These are phyloP conservation scores for Myxozyma melibiosi DNA, from an alignment of 805 yeast genomes.

Conservation along the genomic window DNA sequence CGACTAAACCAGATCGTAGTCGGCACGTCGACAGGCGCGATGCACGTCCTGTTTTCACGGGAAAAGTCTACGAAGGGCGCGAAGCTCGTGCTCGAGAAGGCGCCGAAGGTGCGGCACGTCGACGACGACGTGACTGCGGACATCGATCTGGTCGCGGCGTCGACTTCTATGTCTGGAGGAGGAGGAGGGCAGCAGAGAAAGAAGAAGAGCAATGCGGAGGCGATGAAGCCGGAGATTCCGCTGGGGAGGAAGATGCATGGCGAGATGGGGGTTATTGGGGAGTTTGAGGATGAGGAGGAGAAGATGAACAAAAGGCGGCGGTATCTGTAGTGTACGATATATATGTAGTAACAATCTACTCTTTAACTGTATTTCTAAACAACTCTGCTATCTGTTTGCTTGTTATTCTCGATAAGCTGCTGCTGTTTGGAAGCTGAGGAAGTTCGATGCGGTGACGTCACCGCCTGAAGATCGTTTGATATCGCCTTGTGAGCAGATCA, in stretches of 20 bases:
- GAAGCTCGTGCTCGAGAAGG: conserved; percentile 34
- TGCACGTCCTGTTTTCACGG: conserved; percentile 39
- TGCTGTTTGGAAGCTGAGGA: no score
- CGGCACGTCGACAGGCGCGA: conserved; percentile 38
- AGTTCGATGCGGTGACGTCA: neutral
- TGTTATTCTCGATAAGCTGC: no score
- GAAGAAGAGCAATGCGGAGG: conserved; percentile 17
- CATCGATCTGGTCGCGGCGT: conserved; percentile 38
- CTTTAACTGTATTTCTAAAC: no score
- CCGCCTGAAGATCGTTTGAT: neutral
- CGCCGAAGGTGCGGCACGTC: conserved; percentile 39
- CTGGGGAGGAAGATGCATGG: conserved; percentile 27
- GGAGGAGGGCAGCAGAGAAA: conserved; percentile 17
- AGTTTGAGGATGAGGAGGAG: conserved; percentile 18
- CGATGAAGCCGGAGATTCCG: conserved; percentile 35
- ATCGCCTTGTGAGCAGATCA: no score
- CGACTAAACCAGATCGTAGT: conserved; percentile 40
- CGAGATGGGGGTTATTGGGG: conserved; percentile 17
- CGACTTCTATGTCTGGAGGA: conserved; percentile 13
- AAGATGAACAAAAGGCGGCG: conserved; percentile 6
- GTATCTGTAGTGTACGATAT: no score
- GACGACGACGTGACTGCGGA: conserved; percentile 41
- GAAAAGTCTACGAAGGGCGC: conserved; percentile 40
- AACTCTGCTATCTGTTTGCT: no score
- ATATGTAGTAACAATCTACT: no score